Base-by-base conservation (phyloP, 371 early-diverging fungal species). In the Paraphysoderma sedebokerense region DNA sequence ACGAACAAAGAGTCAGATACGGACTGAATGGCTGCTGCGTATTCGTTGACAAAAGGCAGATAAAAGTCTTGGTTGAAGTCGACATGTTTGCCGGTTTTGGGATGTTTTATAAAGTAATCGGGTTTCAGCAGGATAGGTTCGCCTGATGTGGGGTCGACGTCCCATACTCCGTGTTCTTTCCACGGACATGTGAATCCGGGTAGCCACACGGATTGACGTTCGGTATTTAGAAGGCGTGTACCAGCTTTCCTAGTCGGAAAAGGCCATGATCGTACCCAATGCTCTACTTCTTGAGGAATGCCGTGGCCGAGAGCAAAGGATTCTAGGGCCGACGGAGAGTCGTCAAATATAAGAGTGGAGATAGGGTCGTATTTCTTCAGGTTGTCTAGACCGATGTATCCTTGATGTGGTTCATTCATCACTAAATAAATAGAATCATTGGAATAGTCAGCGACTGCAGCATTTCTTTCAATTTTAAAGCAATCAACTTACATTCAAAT, bases 141-240 rank as follows among this genome's bases (percentile, higher is more conserved):
- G n/a, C n/a, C n/a, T n/a, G n/a, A n/a, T n/a, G n/a, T n/a, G 1
- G 63, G 52, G 38, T 72, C 63, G 3, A 74, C 23, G 19, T 65
- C 72, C 82, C 84, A 86, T 1, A 86, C 81, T 24, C 83, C 83
- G 50, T 83, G 81, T 28, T 74, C 62, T 20, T 63, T 74, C 84
- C 87, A 86, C 12, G 84, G 57, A 54, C 85, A 85, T 19, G 61
- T 62, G 5, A 54, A 52, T 5, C 68, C 73, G 2, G 66, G 60
- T 1, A 73, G 42, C 81, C 82, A 82, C 0, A 74, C 81, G 2
- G 70, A 73, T 0, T 58, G 53, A 26, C 61, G 57, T 9, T 59
- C 66, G 1, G 55, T 38, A 48, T 86, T 86, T 38, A 82, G 52
- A 22, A 70, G 40, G 6, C 71, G 59, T 2, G 55, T 70, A 24